Percentiles rank a stretch among this genome's conserved stretches.
Conservation (phyloP, 2,329 filamentous ascomycete genomes). For the Ophidiomyces ophidiicola region DNA sequence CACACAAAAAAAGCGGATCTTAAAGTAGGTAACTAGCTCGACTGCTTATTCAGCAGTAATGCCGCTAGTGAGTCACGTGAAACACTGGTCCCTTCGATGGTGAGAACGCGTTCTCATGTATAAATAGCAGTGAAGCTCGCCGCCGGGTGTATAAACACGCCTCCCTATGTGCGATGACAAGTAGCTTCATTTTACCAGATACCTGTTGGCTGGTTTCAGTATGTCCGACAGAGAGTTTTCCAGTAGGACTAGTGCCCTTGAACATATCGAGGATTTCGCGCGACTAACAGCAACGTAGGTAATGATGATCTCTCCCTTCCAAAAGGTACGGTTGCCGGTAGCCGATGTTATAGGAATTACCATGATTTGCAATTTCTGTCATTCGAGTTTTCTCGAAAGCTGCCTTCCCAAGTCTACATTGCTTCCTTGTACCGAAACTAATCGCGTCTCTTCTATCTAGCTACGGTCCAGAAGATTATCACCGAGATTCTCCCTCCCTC, state of each 20-base stretch:
- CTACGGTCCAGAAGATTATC: conserved; percentile 71
- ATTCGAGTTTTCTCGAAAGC: neutral
- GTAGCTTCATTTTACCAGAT: neutral
- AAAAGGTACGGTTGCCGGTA: conserved; percentile 35
- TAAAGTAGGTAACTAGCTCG: neutral
- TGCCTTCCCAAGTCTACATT: neutral
- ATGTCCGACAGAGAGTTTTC: conserved; percentile 15
- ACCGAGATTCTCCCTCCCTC: conserved; percentile 76
- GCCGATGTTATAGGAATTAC: neutral
- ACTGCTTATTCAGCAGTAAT: conserved; percentile 1
- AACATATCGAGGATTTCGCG: neutral
- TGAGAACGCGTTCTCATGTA: neutral
- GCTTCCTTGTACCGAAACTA: neutral
- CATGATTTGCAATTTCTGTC: neutral
- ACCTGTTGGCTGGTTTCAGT: neutral
- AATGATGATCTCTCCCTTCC: conserved; percentile 50
- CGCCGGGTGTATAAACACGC: neutral
- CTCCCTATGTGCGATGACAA: neutral
- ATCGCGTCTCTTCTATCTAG: conserved; percentile 26
- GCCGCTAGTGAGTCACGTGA: neutral
- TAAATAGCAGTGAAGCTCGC: conserved; percentile 4
- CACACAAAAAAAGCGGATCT: conserved; percentile 1
- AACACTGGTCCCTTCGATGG: neutral
- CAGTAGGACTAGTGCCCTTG: conserved; percentile 4
- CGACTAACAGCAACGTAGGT: conserved; percentile 26